phyloP scores from a whole-genome alignment of 345 rosid genomes.

The Citrus mangshanensis region DNA sequence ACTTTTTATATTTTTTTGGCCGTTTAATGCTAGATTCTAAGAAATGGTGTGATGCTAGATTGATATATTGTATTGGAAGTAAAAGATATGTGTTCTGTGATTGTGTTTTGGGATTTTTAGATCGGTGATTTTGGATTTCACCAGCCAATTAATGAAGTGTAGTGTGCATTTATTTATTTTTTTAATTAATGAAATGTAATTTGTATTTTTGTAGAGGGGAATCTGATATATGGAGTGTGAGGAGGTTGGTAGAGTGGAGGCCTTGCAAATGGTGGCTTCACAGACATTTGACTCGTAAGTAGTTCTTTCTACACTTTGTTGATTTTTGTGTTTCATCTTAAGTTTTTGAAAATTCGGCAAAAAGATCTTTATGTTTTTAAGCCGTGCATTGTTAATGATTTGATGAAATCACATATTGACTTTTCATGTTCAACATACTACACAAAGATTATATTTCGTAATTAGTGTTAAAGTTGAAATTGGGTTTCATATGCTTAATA shows the following conservation, averaged over 20 bases:
- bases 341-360: not conserved
- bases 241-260: slow-evolving; percentile 78
- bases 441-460: not conserved
- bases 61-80: not conserved
- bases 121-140: not conserved
- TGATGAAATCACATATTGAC: not conserved
- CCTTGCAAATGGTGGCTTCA: slow-evolving; percentile 97
- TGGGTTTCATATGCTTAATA: slow-evolving; percentile 2
- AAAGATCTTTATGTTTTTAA: not conserved
- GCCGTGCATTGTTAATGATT: not conserved
- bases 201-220: slow-evolving; percentile 28
- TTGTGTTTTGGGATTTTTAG: not conserved
- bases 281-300: slow-evolving; percentile 58
- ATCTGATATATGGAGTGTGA: slow-evolving; percentile 77
- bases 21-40: not conserved
- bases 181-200: not conserved
- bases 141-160: not conserved
- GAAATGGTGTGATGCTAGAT: not conserved
- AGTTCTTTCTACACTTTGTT: not conserved
- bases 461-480: not conserved
- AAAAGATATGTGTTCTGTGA: not conserved
- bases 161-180: not conserved
- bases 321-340: not conserved
- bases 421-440: not conserved
- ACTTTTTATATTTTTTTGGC: not conserved